Evolutionary conservation across 2,329 filamentous ascomycete genomes (phyloP), one percentile per base, ranked within the genome.

Genomic region (Purpureocillium lavendulum): DNA sequence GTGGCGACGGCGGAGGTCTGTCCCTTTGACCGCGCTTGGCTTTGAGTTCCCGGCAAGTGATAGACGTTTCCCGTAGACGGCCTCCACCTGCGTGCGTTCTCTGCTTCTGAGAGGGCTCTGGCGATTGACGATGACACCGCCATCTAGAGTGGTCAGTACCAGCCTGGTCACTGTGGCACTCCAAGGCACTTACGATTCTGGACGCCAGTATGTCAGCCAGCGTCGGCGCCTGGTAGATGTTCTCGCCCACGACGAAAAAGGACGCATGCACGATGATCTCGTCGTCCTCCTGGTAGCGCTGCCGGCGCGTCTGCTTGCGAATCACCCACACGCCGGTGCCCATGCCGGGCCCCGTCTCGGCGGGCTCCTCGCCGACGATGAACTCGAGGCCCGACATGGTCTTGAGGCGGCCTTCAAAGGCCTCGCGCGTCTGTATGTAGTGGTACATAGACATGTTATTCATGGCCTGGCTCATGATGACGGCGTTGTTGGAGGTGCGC

Each of bases 261-360:
- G 71, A 71, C 4, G 71, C 65, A 30, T 79, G 71, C 0, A 82
- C 67, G 2, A 60, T 72, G 18, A 83, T 66, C 44, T 80, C 76
- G 47, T 80, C 77, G 18, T 77, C 72, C 12, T 67, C 62, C 5
- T 67, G 65, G 31, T 69, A 65, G 12, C 69, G 64, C 60, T 80
- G 80, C 44, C 73, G 67, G 36, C 80, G 65, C 18, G 71, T 77
- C 60, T 84, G 80, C 64, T 83, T 83, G 52, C 77, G 72, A 49
- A 84, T 81, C 21, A 82, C 75, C 79, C 79, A 84, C 8, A 83
- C 77, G 21, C 78, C 79, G 0, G 78, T 82, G 34, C 78, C 79
- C 31, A 75, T 78, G n/a, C 75, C 76, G 0, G 75, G 76, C 0
- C 69, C 73, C 50, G 71, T 77, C 57, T 82, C 77, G 21, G 76